phyloP scores from a whole-genome alignment of 208 protist genomes.

The Strigomonas culicis region DNA sequence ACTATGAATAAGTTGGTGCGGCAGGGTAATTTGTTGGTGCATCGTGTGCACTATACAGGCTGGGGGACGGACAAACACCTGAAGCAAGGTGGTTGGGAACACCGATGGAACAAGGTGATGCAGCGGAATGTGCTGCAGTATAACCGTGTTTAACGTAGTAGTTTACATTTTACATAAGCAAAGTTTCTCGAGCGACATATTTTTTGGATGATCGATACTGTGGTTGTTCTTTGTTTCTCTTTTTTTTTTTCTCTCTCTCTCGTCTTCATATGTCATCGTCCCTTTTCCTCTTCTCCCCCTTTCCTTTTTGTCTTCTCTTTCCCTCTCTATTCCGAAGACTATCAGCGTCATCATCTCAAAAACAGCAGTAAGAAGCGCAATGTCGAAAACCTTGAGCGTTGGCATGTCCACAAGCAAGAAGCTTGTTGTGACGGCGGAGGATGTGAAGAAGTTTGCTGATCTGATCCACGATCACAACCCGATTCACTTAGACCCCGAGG shows the following conservation, averaged over 20 bases:
- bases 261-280: neutral
- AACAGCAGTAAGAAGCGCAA: neutral
- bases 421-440: constrained; percentile 49
- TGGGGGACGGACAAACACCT: constrained; percentile 79
- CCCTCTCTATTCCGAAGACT: constrained; percentile 1
- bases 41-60: constrained; percentile 84
- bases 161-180: neutral
- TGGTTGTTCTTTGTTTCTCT: neutral
- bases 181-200: neutral
- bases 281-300: neutral
- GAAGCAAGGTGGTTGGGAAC: constrained; percentile 84
- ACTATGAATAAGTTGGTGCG: constrained; percentile 91
- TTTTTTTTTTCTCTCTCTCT: constrained; percentile 12
- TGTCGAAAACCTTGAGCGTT: constrained; percentile 33
- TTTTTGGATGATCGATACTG: neutral
- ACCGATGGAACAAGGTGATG: constrained; percentile 91
- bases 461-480: constrained; percentile 80
- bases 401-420: constrained; percentile 36
- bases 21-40: constrained; percentile 79
- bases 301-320: neutral
- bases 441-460: constrained; percentile 65
- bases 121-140: constrained; percentile 88
- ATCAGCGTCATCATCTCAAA: neutral
- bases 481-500: constrained; percentile 62
- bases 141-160: constrained; percentile 47